Percentiles rank a stretch among this genome's conserved stretches.
Conservation (phyloP, 768 basidiomycete genomes). For the Chalciporus pseudorubinellus region DNA sequence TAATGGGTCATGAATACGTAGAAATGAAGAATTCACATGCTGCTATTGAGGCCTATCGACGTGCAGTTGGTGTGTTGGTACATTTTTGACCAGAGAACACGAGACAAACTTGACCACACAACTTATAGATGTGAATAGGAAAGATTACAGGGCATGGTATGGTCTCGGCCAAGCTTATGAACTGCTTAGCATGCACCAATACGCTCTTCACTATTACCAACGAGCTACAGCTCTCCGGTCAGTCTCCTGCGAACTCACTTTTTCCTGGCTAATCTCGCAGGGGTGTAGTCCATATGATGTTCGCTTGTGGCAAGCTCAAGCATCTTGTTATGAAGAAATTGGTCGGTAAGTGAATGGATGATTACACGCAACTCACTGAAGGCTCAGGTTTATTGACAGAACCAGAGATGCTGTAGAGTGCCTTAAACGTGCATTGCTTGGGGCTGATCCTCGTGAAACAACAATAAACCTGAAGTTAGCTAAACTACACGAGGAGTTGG, state of each 20-base stretch:
- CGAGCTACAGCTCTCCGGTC: slow-evolving; percentile 90
- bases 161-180: slow-evolving; percentile 98
- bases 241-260: slow-evolving; percentile 8
- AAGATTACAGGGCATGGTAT: slow-evolving; percentile 98
- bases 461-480: slow-evolving; percentile 73
- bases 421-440: slow-evolving; percentile 83
- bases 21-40: slow-evolving; percentile 99
- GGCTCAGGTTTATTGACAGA: slow-evolving; percentile 40
- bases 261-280: background rate
- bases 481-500: slow-evolving; percentile 61
- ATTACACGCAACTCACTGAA: background rate
- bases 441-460: slow-evolving; percentile 75
- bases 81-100: background rate
- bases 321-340: slow-evolving; percentile 90
- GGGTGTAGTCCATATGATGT: slow-evolving; percentile 84
- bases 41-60: slow-evolving; percentile 94
- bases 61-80: slow-evolving; percentile 77
- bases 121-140: slow-evolving; percentile 84
- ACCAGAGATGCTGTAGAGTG: slow-evolving; percentile 88
- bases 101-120: background rate
- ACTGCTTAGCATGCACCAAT: slow-evolving; percentile 93
- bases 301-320: slow-evolving; percentile 93
- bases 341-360: slow-evolving; percentile 53
- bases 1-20: slow-evolving; percentile 99
- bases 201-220: slow-evolving; percentile 95